Conservation (phyloP, 768 basidiomycete genomes). For the Pisolithus orientalis region DNA sequence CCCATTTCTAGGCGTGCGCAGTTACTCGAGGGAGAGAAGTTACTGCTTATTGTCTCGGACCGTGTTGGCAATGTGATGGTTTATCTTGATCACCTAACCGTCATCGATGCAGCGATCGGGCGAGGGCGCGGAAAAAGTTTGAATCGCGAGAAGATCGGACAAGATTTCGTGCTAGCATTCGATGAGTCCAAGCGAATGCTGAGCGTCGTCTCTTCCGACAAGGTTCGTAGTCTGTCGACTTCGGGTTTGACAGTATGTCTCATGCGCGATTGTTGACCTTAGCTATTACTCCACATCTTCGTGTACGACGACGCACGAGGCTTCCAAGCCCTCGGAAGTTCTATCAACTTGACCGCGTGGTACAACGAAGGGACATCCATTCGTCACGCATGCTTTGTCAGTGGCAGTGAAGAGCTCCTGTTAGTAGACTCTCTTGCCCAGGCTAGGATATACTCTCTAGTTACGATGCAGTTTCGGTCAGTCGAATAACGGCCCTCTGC, state of each 20-base stretch:
- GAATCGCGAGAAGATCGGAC: constrained; percentile 41
- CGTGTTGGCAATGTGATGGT: constrained; percentile 28
- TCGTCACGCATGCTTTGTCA: constrained; percentile 33
- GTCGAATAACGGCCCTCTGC: neutral
- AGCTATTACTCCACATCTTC: constrained; percentile 37
- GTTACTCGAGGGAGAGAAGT: constrained; percentile 33
- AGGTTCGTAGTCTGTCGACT: constrained; percentile 22
- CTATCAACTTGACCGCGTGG: constrained; percentile 38
- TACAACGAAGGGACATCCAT: constrained; percentile 28
- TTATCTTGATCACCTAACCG: constrained; percentile 31
- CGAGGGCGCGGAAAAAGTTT: constrained; percentile 27
- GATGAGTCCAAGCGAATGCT: constrained; percentile 48
- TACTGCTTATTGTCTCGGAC: constrained; percentile 38
- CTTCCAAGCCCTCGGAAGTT: constrained; percentile 33
- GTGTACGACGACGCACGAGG: constrained; percentile 38
- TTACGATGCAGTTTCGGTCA: constrained; percentile 44
- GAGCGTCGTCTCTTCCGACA: constrained; percentile 37
- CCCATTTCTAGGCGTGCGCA: constrained; percentile 24
- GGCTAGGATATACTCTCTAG: constrained; percentile 41
- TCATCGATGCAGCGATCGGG: constrained; percentile 28
- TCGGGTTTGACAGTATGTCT: neutral
- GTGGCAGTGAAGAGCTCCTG: constrained; percentile 41
- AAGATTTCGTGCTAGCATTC: constrained; percentile 39
- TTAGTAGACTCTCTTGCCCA: constrained; percentile 36
- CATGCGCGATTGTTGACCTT: neutral